Conservation (phyloP, 495 filamentous ascomycete genomes). For the Hypoxylon perforatum region DNA sequence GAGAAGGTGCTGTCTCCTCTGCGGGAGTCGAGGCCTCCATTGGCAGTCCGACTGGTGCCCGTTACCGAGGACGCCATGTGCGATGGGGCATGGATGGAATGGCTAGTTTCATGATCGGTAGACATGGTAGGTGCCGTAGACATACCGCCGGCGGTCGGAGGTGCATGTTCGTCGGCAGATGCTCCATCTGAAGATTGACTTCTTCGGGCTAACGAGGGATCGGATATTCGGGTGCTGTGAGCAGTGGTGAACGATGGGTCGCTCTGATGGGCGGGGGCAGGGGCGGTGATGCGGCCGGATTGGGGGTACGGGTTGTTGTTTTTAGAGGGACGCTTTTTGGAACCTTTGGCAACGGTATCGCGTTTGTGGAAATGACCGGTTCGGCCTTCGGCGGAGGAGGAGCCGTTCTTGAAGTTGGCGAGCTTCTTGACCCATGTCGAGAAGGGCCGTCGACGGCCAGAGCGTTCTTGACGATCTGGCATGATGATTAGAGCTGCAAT, state of each 20-base stretch:
- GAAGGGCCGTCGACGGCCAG: constrained; percentile 82
- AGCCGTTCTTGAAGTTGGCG: constrained; percentile 78
- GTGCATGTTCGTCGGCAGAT: constrained; percentile 68
- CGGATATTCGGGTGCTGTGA: constrained; percentile 48
- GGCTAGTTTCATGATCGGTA: constrained; percentile 79
- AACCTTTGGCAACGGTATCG: constrained; percentile 53
- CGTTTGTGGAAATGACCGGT: constrained; percentile 52
- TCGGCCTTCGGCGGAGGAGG: constrained; percentile 51
- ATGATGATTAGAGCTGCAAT: constrained; percentile 37
- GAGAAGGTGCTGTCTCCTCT: constrained; percentile 91
- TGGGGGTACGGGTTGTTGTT: constrained; percentile 89
- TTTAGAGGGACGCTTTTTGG: constrained; percentile 65
- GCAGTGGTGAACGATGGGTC: constrained; percentile 68
- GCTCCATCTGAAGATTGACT: constrained; percentile 63
- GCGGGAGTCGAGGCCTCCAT: constrained; percentile 71
- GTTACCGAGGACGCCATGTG: constrained; percentile 72
- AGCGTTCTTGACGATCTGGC: constrained; percentile 56
- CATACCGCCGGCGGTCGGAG: constrained; percentile 73
- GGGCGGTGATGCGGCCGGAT: constrained; percentile 58
- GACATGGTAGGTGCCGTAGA: constrained; percentile 78
- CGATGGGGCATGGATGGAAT: constrained; percentile 80
- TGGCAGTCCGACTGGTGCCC: constrained; percentile 73
- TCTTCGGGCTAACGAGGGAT: constrained; percentile 57
- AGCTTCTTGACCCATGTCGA: constrained; percentile 95
- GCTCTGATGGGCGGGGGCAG: constrained; percentile 61